Evolutionary conservation across 805 yeast species (phyloP).

Genomic region (Candida vartiovaarae): DNA sequence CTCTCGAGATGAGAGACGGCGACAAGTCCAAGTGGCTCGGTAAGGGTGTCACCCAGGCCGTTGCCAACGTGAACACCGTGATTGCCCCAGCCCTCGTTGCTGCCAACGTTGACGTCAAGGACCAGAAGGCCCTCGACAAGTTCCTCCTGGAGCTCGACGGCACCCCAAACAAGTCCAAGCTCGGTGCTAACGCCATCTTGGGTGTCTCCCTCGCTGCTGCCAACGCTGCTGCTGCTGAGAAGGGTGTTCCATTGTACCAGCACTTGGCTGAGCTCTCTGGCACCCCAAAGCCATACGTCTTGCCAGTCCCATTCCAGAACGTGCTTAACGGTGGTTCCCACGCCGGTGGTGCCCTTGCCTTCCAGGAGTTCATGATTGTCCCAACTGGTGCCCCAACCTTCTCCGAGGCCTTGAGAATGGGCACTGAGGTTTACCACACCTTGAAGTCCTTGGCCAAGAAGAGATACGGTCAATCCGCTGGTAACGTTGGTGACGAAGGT

Average conservation of each 20-base stretch:
- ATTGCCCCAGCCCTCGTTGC: slow-evolving; percentile 90
- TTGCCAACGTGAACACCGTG: slow-evolving; percentile 87
- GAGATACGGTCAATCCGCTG: slow-evolving; percentile 96
- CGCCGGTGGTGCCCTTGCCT: slow-evolving; percentile 98
- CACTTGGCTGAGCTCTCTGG: slow-evolving; percentile 77
- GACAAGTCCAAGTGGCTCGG: slow-evolving; percentile 98
- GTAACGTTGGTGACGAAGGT: slow-evolving; percentile 99
- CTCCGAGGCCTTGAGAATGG: slow-evolving; percentile 94
- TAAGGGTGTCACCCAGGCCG: slow-evolving; percentile 97
- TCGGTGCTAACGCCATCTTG: slow-evolving; percentile 97
- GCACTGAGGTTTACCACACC: slow-evolving; percentile 97
- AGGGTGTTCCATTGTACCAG: slow-evolving; percentile 86
- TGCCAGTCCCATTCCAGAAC: slow-evolving; percentile 99
- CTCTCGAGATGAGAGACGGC: slow-evolving; percentile 96
- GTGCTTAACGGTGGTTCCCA: slow-evolving; percentile 99
- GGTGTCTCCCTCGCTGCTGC: slow-evolving; percentile 98
- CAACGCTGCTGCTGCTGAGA: slow-evolving; percentile 97
- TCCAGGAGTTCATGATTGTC: slow-evolving; percentile 99
- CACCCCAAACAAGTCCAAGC: slow-evolving; percentile 93
- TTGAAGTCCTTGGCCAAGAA: slow-evolving; percentile 89
- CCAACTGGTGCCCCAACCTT: slow-evolving; percentile 88
- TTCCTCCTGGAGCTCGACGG: slow-evolving; percentile 87
- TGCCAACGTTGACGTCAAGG: slow-evolving; percentile 74
- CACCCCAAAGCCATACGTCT: slow-evolving; percentile 76
- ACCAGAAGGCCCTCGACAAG: slow-evolving; percentile 83